Evolutionary conservation across 2,329 filamentous ascomycete species (phyloP), one percentile per base, ranked within the genome.

Genomic region (Neopestalotiopsis rosae): DNA sequence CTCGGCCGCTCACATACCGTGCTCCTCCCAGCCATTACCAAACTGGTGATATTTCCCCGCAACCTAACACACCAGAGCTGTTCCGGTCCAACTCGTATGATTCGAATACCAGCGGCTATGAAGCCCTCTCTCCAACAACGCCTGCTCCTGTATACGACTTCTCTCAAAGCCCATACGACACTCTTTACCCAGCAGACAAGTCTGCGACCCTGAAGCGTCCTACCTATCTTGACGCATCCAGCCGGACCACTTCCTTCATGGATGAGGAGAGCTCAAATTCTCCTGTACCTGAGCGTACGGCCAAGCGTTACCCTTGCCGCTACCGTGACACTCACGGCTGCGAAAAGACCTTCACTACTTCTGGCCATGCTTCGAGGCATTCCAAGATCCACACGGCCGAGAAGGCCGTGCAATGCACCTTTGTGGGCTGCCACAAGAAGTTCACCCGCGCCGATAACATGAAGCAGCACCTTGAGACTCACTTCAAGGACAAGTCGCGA

Each of bases 391-490:
- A 95, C 83, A 94, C 91, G 1, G 91, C 91, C 63, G 92, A 94
- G 80, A 95, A 95, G 82, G 90, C 90, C 14, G 91, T 94, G 28
- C 88, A 86, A 49, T 91, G 89, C 81, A 86, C 90, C 40, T 92
- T 87, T 75, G 82, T 86, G 0, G 91, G 91, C 69, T 95, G 92
- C 83, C 88, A 89, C 79, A 94, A 94, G 82, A 92, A 92, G 76
- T 95, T 95, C 74, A 94, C 92, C 12, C 91, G 92, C 72, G 90
- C 91, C 74, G 92, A 95, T 84, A 95, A 95, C 84, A 95, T 95
- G 92, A 94, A 94, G 85, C 92, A 94, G 81, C 92, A 95, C 76
- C 86, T 93, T 38, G 89, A 93, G 75, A 94, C 92, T 0, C 92
- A 95, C 79, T 91, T 88, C 80, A 90, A 90, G 79, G 87, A 90